A percentile compares a stretch with the other conserved stretches of the same genome.
Evolutionary conservation across 2,329 filamentous ascomycete genomes (phyloP).

Genomic region (Curvularia lunata): DNA sequence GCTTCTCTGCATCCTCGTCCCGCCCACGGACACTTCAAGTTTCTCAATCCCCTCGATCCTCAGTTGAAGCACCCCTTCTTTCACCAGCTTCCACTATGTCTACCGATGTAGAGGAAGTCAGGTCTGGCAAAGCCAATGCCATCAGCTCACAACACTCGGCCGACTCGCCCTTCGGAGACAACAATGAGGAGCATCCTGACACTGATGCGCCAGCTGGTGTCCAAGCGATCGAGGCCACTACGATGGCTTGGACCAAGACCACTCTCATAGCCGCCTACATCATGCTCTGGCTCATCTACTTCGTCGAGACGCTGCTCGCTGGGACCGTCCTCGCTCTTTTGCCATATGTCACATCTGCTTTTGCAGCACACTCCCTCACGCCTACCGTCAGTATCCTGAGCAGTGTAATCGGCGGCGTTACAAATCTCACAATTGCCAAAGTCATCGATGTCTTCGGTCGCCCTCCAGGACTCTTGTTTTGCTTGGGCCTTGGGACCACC

Average conservation of each 20-base stretch:
- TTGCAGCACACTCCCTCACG: slow-evolving; percentile 40
- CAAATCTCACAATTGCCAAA: slow-evolving; percentile 48
- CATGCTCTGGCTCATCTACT: slow-evolving; percentile 36
- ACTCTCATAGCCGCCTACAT: slow-evolving; percentile 11
- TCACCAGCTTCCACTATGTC: background rate
- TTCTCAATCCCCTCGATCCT: background rate
- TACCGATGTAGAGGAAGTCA: background rate
- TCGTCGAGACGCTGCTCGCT: slow-evolving; percentile 54
- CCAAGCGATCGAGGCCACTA: slow-evolving; percentile 14
- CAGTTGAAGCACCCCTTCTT: slow-evolving; percentile 1
- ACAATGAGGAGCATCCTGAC: background rate
- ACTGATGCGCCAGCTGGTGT: slow-evolving; percentile 9
- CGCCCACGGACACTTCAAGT: background rate
- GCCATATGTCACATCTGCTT: slow-evolving; percentile 49
- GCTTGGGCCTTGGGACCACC: slow-evolving; percentile 23
- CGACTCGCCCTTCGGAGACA: background rate
- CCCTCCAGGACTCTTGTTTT: slow-evolving; percentile 42
- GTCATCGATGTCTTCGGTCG: slow-evolving; percentile 50
- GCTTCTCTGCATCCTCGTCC: background rate
- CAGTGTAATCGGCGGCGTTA: slow-evolving; percentile 42
- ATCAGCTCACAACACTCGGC: background rate
- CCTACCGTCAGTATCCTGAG: slow-evolving; percentile 44
- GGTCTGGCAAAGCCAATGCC: background rate
- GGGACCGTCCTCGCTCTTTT: slow-evolving; percentile 46
- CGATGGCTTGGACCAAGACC: slow-evolving; percentile 9